Evolutionary conservation across 495 filamentous ascomycete species (phyloP).

Genomic region (Polyplosphaeria fusca): DNA sequence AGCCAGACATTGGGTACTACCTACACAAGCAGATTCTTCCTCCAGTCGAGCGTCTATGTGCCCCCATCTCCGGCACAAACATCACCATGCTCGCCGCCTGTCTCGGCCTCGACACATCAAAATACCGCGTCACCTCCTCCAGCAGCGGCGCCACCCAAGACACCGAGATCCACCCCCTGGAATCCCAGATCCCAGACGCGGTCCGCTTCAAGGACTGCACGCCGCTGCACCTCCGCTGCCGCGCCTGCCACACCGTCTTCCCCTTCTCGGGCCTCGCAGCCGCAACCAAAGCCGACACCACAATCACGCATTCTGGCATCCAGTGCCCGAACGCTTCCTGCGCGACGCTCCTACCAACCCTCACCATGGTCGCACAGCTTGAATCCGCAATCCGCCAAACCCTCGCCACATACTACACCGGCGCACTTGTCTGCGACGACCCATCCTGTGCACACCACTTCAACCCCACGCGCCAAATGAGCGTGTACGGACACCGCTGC

Average conservation of each 20-base stretch:
- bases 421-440: slow-evolving; percentile 88
- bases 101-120: slow-evolving; percentile 82
- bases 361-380: slow-evolving; percentile 79
- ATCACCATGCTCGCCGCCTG: slow-evolving; percentile 85
- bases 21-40: slow-evolving; percentile 98
- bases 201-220: slow-evolving; percentile 78
- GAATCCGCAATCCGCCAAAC: slow-evolving; percentile 76
- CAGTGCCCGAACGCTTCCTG: slow-evolving; percentile 63
- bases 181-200: slow-evolving; percentile 87
- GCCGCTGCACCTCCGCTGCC: slow-evolving; percentile 73
- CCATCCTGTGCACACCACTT: slow-evolving; percentile 80
- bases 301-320: slow-evolving; percentile 63
- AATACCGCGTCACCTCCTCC: slow-evolving; percentile 66
- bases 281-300: slow-evolving; percentile 38
- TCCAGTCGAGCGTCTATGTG: slow-evolving; percentile 95
- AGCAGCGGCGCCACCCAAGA: slow-evolving; percentile 36
- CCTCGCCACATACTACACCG: slow-evolving; percentile 83
- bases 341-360: slow-evolving; percentile 59
- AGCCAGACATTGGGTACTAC: slow-evolving; percentile 91
- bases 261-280: slow-evolving; percentile 72
- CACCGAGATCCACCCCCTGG: slow-evolving; percentile 73
- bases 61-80: slow-evolving; percentile 89
- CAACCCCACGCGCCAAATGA: slow-evolving; percentile 83
- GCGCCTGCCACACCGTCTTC: slow-evolving; percentile 67
- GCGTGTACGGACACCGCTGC: slow-evolving; percentile 85